These are phyloP conservation scores for Ceratobasidium sp. DNA, from an alignment of 1,284 basidiomycete genomes.

Conservation along the genomic window DNA sequence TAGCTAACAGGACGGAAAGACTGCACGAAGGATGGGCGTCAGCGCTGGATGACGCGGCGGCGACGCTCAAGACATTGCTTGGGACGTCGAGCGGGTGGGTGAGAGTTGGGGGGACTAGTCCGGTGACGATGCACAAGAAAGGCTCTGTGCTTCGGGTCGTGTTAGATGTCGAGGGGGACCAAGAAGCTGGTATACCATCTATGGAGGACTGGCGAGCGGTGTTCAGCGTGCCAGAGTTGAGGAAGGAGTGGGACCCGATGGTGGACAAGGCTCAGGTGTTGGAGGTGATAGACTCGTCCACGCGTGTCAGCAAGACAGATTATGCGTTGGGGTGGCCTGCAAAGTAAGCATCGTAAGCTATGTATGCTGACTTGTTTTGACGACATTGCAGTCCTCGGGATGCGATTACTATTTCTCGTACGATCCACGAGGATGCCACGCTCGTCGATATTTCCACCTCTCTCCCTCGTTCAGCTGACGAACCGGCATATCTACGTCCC, in stretches of 20 bases:
- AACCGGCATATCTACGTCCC: conserved; percentile 93
- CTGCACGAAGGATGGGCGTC: conserved; percentile 79
- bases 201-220: conserved; percentile 87
- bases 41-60: conserved; percentile 73
- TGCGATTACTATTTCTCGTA: conserved; percentile 91
- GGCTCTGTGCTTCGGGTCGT: conserved; percentile 88
- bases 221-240: conserved; percentile 84
- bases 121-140: conserved; percentile 62
- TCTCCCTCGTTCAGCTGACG: conserved; percentile 91
- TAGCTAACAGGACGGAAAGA: conserved; percentile 57
- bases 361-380: conserved; percentile 49
- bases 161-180: conserved; percentile 74
- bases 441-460: conserved; percentile 95
- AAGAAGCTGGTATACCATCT: conserved; percentile 68
- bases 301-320: conserved; percentile 88
- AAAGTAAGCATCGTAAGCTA: conserved; percentile 70
- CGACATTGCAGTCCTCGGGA: conserved; percentile 78
- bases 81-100: conserved; percentile 56
- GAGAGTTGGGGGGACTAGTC: conserved; percentile 51
- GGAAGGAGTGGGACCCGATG: conserved; percentile 92
- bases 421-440: conserved; percentile 82
- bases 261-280: conserved; percentile 87
- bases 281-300: conserved; percentile 88
- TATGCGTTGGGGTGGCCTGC: conserved; percentile 97
- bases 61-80: conserved; percentile 53